Evolutionary conservation across 2,329 filamentous ascomycete genomes (phyloP).

Genomic region (Proliferodiscus dingleyae): DNA sequence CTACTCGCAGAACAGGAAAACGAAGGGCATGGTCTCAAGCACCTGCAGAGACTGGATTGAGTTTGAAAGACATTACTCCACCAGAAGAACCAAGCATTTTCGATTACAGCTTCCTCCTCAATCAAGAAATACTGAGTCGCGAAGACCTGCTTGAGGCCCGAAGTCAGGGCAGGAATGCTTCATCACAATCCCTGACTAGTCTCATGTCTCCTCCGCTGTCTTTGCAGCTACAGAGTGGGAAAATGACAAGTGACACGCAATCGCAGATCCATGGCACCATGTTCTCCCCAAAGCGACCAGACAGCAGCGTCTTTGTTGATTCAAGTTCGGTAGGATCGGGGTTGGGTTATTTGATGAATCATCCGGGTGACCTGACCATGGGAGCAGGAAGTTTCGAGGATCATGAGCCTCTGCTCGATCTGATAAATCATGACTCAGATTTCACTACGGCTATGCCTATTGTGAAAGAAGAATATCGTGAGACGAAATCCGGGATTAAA

Average conservation of each 20-base stretch:
- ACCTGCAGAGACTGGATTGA: not conserved
- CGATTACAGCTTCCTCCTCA: not conserved
- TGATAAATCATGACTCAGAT: not conserved
- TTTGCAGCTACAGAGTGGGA: not conserved
- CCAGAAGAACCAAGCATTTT: not conserved
- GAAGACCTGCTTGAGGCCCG: not conserved
- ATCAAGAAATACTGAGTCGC: not conserved
- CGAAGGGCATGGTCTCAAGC: not conserved
- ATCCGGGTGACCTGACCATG: not conserved
- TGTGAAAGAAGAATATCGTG: not conserved
- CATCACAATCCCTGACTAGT: not conserved
- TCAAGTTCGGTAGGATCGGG: not conserved
- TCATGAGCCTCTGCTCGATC: not conserved
- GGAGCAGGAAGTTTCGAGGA: not conserved
- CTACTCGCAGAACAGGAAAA: constrained; percentile 1
- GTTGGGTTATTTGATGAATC: not conserved
- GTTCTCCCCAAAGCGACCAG: not conserved
- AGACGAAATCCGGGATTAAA: not conserved
- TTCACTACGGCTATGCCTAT: not conserved
- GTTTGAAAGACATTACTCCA: not conserved
- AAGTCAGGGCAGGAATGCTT: not conserved
- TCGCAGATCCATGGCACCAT: not conserved
- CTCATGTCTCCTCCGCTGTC: not conserved
- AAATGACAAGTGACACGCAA: not conserved
- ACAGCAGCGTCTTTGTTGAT: not conserved